A percentile compares a stretch with the other conserved stretches of the same genome.
These are phyloP conservation scores for Phytophthora fragariaefolia DNA, from an alignment of 352 stramenopile genomes.

Conservation along the genomic window DNA sequence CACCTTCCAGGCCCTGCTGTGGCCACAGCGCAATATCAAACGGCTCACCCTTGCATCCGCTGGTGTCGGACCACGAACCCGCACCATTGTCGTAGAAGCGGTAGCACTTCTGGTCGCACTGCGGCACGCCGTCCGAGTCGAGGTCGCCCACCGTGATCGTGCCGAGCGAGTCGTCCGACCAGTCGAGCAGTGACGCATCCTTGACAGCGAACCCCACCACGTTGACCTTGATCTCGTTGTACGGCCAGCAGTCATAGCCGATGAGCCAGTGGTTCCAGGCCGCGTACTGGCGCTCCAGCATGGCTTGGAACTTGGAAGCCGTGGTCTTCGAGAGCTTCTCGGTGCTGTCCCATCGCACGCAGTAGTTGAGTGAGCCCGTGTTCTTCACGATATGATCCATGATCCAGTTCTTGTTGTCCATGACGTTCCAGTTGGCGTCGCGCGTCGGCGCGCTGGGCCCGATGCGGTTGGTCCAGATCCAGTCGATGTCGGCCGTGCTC, in stretches of 20 bases:
- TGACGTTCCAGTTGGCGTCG: not conserved
- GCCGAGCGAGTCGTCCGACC: conserved; percentile 35
- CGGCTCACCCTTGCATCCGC: conserved; percentile 23
- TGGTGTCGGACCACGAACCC: conserved; percentile 19
- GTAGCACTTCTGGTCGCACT: conserved; percentile 38
- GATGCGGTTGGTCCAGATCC: conserved; percentile 2
- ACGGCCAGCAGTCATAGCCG: conserved; percentile 12
- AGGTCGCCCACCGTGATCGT: conserved; percentile 37
- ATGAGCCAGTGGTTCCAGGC: conserved; percentile 23
- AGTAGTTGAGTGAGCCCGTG: conserved; percentile 1
- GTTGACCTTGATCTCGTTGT: conserved; percentile 13
- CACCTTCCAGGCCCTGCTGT: conserved; percentile 24
- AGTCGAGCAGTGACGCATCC: conserved; percentile 24
- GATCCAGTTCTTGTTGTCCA: not conserved
- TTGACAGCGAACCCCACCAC: conserved; percentile 14
- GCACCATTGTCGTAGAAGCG: conserved; percentile 20
- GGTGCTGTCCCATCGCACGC: conserved; percentile 4
- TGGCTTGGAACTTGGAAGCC: not conserved
- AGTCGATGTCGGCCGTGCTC: not conserved
- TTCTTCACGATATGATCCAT: conserved; percentile 3
- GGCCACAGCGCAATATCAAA: conserved; percentile 42
- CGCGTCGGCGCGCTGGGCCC: not conserved
- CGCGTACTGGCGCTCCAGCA: conserved; percentile 4
- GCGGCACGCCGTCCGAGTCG: conserved; percentile 27
- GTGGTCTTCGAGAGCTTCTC: not conserved